Evolutionary conservation across 306 rosid species (phyloP).

Genomic region (Castanopsis chinensis): DNA sequence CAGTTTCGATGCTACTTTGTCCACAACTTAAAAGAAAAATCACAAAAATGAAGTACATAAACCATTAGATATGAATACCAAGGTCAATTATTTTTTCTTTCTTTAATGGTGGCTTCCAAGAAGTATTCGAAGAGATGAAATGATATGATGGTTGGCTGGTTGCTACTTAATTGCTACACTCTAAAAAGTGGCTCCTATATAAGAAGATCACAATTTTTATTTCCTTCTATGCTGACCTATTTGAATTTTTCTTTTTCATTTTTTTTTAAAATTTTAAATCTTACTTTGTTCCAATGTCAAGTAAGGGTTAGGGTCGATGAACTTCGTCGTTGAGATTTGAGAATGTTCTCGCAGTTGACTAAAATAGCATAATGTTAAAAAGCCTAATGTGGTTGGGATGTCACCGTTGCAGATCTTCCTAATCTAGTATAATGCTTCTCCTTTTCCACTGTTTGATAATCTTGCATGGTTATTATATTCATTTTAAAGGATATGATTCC

Average conservation of each 20-base stretch:
- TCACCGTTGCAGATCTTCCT: neutral
- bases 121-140: neutral
- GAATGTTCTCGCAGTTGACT: neutral
- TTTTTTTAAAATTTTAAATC: accelerated
- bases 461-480: no score
- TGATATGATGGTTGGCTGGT: neutral
- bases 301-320: neutral
- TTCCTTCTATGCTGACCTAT: neutral
- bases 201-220: neutral
- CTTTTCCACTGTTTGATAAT: neutral
- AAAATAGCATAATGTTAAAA: neutral
- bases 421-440: neutral
- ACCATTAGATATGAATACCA: neutral
- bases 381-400: neutral
- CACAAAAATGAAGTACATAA: neutral
- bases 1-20: neutral
- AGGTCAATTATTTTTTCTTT: neutral
- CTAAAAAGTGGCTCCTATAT: no score
- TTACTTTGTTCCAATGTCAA: neutral
- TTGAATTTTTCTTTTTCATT: neutral
- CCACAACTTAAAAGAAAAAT: neutral
- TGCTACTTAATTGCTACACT: no score
- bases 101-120: neutral
- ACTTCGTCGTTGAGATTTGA: neutral
- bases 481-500: no score